Base-by-base conservation (phyloP, 2,329 filamentous ascomycete genomes). In the Fusarium nurragi region DNA sequence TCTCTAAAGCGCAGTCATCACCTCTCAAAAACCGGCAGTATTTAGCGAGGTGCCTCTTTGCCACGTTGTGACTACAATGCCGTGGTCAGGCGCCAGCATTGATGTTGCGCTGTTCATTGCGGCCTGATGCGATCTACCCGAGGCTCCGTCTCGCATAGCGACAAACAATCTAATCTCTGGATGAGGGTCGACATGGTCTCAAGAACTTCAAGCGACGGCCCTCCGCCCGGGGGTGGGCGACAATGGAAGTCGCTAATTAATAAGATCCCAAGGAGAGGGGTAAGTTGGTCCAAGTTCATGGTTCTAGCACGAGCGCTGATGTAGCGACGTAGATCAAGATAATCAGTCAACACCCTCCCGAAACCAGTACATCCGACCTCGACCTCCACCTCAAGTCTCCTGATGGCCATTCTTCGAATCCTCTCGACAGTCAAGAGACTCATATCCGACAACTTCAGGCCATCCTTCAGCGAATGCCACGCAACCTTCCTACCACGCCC, bases 381-480 rank as follows among this genome's bases (percentile, higher is more conserved):
- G 69, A 73, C 18, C 64, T 73, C n/a, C 62, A 69, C 11, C 64
- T 69, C 12, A 66, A 60, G 19, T 64, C 67, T 4, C 50, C 67
- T 30, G 73, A 76, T 9, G 60, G 68, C 32, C 64, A 68, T 44
- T 68, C 70, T 13, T 41, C 70, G 28, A 71, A 60, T 22, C 43
- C 68, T 11, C 61, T 74, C 46, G 73, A 78, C 14, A 60, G 59
- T 7, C 70, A 73, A 37, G 76, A 79, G 44, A 70, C 68, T 36
- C 76, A 73, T 56, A 72, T 74, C 26, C 74, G 76, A 18, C 77
- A 78, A 50, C 73, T 80, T 4, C 74, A 76, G 13, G 58, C 68
- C 22, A 68, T 79, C 9, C 65, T 78, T 10, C 76, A 75, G 52
- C 75, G 76, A 44, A 75, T 80, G 67, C 64, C 64, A 25, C 72